Evolutionary conservation across 345 rosid genomes (phyloP).

Genomic region (Dimocarpus longan): DNA sequence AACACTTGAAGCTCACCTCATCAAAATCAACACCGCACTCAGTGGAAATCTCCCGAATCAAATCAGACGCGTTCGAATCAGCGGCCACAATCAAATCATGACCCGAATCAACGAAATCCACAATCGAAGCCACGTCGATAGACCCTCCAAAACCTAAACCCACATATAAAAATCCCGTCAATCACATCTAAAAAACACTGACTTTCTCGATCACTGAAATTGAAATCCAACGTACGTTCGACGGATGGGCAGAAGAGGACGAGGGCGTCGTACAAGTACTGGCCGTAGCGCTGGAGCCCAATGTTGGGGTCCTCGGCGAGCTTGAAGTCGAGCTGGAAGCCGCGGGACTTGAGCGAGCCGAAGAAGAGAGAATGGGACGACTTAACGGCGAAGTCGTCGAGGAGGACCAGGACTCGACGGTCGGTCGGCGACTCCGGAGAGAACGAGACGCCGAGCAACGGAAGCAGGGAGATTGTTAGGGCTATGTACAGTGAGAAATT

Average conservation of each 20-base stretch:
- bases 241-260: constrained; percentile 59
- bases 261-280: constrained; percentile 65
- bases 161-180: not conserved
- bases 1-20: constrained; percentile 41
- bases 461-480: constrained; percentile 34
- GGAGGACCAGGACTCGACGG: constrained; percentile 58
- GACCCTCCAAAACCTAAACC: constrained; percentile 65
- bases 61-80: constrained; percentile 64
- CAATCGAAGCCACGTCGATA: constrained; percentile 53
- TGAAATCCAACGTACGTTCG: constrained; percentile 40
- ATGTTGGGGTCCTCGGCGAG: constrained; percentile 66
- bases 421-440: constrained; percentile 50
- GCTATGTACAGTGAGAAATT: constrained; percentile 27
- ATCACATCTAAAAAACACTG: not conserved
- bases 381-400: constrained; percentile 63
- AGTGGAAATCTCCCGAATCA: constrained; percentile 60
- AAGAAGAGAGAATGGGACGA: constrained; percentile 78
- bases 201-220: too few species aligned
- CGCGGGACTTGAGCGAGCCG: constrained; percentile 57
- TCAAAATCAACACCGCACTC: constrained; percentile 81
- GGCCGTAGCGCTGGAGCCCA: constrained; percentile 65
- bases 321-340: constrained; percentile 74
- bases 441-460: constrained; percentile 47
- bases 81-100: constrained; percentile 70
- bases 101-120: constrained; percentile 75